A percentile compares a stretch with the other conserved stretches of the same genome.
phyloP scores from a whole-genome alignment of 495 filamentous ascomycete species.

The Xylaria intraflava region DNA sequence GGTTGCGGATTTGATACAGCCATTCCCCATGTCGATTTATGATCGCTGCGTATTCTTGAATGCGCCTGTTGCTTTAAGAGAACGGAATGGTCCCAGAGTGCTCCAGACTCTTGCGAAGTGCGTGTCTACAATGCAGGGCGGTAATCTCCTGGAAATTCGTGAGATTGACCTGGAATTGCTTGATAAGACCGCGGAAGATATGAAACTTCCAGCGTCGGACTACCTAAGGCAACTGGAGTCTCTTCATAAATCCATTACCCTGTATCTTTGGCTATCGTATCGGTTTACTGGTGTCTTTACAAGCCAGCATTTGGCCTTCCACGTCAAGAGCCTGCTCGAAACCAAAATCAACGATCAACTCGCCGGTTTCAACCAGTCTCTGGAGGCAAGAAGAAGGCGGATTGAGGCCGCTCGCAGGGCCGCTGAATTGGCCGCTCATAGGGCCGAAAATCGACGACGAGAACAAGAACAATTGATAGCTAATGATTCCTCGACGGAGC shows the following conservation, averaged over 20 bases:
- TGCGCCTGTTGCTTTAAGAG: conserved; percentile 50
- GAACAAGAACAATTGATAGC: conserved; percentile 15
- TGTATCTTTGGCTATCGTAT: conserved; percentile 82
- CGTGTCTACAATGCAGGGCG: conserved; percentile 57
- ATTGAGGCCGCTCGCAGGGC: conserved; percentile 15
- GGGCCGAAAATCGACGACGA: conserved; percentile 4
- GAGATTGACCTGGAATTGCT: conserved; percentile 62
- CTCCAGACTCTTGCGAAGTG: conserved; percentile 57
- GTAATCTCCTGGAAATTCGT: conserved; percentile 58
- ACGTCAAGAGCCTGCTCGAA: conserved; percentile 76
- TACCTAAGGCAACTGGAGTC: conserved; percentile 62
- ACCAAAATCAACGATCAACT: conserved; percentile 65
- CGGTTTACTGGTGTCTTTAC: conserved; percentile 71
- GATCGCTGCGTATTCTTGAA: conserved; percentile 73
- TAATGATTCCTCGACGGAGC: conserved; percentile 1
- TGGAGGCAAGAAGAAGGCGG: conserved; percentile 9
- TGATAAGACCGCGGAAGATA: conserved; percentile 35
- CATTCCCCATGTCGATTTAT: conserved; percentile 53
- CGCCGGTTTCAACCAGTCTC: conserved; percentile 26
- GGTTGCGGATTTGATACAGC: conserved; percentile 65
- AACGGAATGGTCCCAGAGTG: conserved; percentile 30
- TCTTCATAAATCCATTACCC: conserved; percentile 72
- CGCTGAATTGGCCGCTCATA: conserved; percentile 19
- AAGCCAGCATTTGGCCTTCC: conserved; percentile 66
- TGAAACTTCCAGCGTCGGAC: conserved; percentile 33